Conservation (phyloP, 768 basidiomycete genomes). For the Tylopilus felleus region DNA sequence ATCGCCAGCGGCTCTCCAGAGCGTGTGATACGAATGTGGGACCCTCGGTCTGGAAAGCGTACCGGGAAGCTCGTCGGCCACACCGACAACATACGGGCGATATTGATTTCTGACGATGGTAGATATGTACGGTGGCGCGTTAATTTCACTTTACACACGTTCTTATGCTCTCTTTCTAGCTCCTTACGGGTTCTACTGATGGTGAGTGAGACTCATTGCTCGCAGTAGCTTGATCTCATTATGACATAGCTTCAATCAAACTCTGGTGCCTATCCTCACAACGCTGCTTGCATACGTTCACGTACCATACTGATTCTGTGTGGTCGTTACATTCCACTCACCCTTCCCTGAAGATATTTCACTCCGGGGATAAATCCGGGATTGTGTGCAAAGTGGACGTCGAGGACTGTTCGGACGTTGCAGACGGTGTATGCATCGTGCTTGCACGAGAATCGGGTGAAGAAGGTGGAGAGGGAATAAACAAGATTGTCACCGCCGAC, state of each 20-base stretch:
- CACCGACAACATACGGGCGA: conserved; percentile 93
- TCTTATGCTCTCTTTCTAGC: conserved; percentile 35
- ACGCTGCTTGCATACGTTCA: conserved; percentile 92
- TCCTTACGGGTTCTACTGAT: conserved; percentile 85
- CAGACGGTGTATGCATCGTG: conserved; percentile 86
- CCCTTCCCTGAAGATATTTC: conserved; percentile 84
- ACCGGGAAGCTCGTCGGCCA: conserved; percentile 90
- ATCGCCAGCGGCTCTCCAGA: conserved; percentile 92
- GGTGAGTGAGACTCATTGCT: conserved; percentile 31
- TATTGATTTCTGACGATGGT: conserved; percentile 86
- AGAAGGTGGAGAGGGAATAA: conserved; percentile 60
- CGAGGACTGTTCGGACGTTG: conserved; percentile 72
- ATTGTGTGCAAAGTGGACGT: conserved; percentile 89
- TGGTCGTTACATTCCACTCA: conserved; percentile 92
- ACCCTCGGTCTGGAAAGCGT: conserved; percentile 80
- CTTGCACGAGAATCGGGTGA: conserved; percentile 67
- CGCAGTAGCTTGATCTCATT: conserved; percentile 12
- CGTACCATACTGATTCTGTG: conserved; percentile 90
- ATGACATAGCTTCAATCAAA: conserved; percentile 68
- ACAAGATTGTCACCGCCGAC: conserved; percentile 78
- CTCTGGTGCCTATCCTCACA: conserved; percentile 92
- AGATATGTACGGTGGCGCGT: conserved; percentile 64
- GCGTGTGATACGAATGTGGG: conserved; percentile 88
- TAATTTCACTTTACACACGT: conserved; percentile 2
- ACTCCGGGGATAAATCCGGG: conserved; percentile 93